Conservation (phyloP, 1,284 basidiomycete species). For the Mrakiaceae sp. region DNA sequence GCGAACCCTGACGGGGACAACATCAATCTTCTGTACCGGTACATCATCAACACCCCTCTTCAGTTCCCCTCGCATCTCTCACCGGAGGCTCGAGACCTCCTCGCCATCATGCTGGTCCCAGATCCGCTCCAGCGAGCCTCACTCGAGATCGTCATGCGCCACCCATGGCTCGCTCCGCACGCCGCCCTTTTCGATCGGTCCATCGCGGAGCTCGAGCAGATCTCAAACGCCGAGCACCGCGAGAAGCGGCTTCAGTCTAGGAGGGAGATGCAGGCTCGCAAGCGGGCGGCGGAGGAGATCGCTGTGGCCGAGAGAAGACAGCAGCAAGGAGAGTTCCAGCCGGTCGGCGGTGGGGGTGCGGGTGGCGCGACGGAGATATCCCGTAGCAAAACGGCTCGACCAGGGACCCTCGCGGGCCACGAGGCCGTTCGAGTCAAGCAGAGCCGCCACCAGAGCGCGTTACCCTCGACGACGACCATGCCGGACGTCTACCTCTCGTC, state of each 20-base stretch:
- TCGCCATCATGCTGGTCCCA: slow-evolving; percentile 76
- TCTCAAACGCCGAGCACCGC: slow-evolving; percentile 73
- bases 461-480: slow-evolving; percentile 34
- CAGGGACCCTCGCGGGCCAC: slow-evolving; percentile 19
- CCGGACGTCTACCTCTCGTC: slow-evolving; percentile 25
- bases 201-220: slow-evolving; percentile 65
- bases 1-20: slow-evolving; percentile 98
- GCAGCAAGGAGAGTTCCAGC: background rate
- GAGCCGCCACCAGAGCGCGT: slow-evolving; percentile 33
- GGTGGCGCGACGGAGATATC: background rate
- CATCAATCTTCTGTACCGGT: slow-evolving; percentile 98
- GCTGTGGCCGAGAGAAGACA: background rate
- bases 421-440: slow-evolving; percentile 22
- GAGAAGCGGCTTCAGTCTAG: slow-evolving; percentile 70
- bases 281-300: slow-evolving; percentile 19
- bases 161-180: slow-evolving; percentile 69
- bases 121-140: slow-evolving; percentile 63
- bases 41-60: slow-evolving; percentile 92
- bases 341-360: background rate
- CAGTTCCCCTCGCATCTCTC: slow-evolving; percentile 91
- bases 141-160: slow-evolving; percentile 62
- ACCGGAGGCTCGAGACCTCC: slow-evolving; percentile 57
- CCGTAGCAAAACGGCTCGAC: slow-evolving; percentile 18
- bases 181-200: slow-evolving; percentile 52
- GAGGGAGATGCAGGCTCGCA: slow-evolving; percentile 37